Percentiles rank a stretch among this genome's conserved stretches.
Conservation (phyloP, 2,329 filamentous ascomycete species). For the Alternaria hordeiaustralica region DNA sequence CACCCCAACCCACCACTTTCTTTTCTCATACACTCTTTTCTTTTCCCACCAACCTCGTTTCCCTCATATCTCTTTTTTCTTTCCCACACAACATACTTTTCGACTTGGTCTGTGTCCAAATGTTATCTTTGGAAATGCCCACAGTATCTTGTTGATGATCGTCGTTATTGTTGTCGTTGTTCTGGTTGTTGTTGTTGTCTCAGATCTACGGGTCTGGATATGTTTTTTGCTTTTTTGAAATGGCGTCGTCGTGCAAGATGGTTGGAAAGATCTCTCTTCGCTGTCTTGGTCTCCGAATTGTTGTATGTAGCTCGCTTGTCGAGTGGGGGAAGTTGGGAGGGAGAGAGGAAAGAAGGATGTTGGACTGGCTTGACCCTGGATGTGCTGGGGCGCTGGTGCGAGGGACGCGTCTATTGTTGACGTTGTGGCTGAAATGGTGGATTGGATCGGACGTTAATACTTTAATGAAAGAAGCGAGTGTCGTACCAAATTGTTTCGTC, state of each 20-base stretch:
- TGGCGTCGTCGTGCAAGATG: constrained; percentile 11
- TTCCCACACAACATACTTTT: not conserved
- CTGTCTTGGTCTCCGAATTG: not conserved
- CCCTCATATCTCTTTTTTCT: constrained; percentile 1
- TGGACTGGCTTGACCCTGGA: not conserved
- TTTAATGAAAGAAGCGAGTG: constrained; percentile 14
- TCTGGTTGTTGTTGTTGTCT: not conserved
- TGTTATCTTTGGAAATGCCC: not conserved
- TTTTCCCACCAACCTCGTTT: constrained; percentile 3
- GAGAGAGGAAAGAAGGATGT: not conserved
- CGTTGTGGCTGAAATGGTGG: not conserved
- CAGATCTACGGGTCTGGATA: constrained; percentile 3
- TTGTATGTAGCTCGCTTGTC: not conserved
- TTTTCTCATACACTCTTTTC: not conserved
- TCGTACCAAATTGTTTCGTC: not conserved
- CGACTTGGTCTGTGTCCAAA: constrained; percentile 11
- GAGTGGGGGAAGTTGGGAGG: not conserved
- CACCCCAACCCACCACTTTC: not conserved
- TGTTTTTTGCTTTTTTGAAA: not conserved
- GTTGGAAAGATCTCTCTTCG: constrained; percentile 3
- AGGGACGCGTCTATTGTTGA: constrained; percentile 2
- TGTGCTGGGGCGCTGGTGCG: not conserved
- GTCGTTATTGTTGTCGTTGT: not conserved
- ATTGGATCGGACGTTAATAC: constrained; percentile 11
- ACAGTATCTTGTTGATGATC: not conserved